Evolutionary conservation across 2,329 filamentous ascomycete genomes (phyloP), one percentile per base, ranked within the genome.

Genomic region (Aaosphaeria pasadenensis): DNA sequence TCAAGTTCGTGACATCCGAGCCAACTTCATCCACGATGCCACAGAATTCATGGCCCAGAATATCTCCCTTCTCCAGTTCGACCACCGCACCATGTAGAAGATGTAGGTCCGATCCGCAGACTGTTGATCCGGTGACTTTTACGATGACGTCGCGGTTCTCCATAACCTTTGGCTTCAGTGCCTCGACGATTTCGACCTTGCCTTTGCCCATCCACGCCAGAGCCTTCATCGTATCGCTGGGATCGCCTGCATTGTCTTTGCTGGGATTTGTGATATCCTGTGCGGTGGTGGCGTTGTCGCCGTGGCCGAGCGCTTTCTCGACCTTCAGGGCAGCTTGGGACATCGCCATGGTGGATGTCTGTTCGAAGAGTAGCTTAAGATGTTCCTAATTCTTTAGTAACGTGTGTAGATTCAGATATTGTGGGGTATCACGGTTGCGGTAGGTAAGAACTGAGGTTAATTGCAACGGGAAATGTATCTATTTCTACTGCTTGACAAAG

Each of bases 141-240:
- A 94, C 75, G 50, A 95, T 90, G 7, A 91, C 88, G 63, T 95
- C 90, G 44, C 75, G 74, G 39, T 83, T 79, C 66, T 94, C 88
- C 29, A 92, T 67, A 30, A 94, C 77, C 58, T 79, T 84, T 2
- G 90, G 89, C 58, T 84, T 86, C 0, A 86, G 80, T 5, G 82
- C 81, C 32, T 89, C 81, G 43, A 84, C 78, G 13, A 95, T 76
- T 62, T 87, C 72, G 42, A 95, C 88, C 30, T 76, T 82, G 61
- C 91, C 88, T 76, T 92, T 94, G 45, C 88, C 87, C 70, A 87
- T 83, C 90, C 90, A 95, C 2, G 81, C 81, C 11, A 95, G 72
- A 0, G 90, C 91, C 68, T 89, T 87, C 87, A 95, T 94, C 11
- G 71, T 86, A 58, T 84, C 80, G 31, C 64, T 66, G 17, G 74